A percentile compares a stretch with the other conserved stretches of the same genome.
Conservation (phyloP, 2,329 filamentous ascomycete species). For the Fusarium udum region DNA sequence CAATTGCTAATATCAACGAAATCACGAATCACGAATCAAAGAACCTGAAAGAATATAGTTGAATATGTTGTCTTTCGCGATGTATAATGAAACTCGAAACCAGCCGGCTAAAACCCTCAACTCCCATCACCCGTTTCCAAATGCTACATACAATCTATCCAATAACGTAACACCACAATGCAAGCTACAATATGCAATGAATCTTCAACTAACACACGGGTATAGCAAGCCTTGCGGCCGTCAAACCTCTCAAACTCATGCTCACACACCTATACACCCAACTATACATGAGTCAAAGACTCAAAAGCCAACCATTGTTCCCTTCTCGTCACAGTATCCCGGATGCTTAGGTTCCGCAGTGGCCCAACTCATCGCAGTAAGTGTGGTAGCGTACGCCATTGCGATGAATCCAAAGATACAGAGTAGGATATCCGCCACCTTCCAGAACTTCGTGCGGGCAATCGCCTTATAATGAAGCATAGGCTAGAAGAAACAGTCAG, state of each 20-base stretch:
- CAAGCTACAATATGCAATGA: constrained; percentile 33
- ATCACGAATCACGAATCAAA: not conserved
- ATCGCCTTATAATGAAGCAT: constrained; percentile 88
- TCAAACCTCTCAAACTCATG: constrained; percentile 3
- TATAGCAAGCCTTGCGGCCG: constrained; percentile 25
- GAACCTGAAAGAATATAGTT: not conserved
- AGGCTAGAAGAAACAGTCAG: constrained; percentile 68
- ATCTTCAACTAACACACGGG: constrained; percentile 10
- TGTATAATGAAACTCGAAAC: constrained; percentile 7
- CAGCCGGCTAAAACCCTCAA: constrained; percentile 15
- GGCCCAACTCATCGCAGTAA: constrained; percentile 91
- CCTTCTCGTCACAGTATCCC: constrained; percentile 62
- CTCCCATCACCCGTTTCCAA: constrained; percentile 21
- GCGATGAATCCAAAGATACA: constrained; percentile 84
- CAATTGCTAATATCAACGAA: constrained; percentile 8
- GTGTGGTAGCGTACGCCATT: constrained; percentile 89
- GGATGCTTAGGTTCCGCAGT: constrained; percentile 61
- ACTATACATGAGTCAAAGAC: not conserved
- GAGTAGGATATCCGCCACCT: constrained; percentile 76
- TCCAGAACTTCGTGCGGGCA: constrained; percentile 73
- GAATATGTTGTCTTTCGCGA: not conserved
- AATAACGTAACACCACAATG: constrained; percentile 34
- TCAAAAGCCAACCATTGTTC: constrained; percentile 38
- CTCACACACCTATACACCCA: not conserved
- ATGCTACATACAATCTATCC: constrained; percentile 41